Evolutionary conservation across 148 eudicot species (phyloP).

Genomic region (Tetragonia tetragonoides): DNA sequence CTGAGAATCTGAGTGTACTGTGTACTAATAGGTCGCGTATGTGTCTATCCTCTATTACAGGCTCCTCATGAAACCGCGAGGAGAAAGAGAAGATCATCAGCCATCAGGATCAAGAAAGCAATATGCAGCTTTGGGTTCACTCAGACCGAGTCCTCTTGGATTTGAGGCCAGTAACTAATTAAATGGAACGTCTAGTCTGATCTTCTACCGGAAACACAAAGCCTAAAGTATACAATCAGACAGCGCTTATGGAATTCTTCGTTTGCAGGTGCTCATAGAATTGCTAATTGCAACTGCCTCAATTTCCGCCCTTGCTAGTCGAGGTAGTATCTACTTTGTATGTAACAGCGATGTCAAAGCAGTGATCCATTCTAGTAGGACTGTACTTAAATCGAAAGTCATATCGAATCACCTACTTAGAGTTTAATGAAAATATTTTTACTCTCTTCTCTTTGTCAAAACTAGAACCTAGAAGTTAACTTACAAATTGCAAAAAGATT

Average conservation of each 20-base stretch:
- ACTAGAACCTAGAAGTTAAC: no score
- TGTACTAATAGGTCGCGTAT: slow-evolving; percentile 3
- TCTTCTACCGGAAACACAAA: neutral
- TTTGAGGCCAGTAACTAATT: slow-evolving; percentile 71
- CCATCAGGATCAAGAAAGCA: slow-evolving; percentile 60
- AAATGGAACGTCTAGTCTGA: slow-evolving; percentile 20
- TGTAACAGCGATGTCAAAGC: neutral
- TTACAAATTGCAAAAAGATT: no score
- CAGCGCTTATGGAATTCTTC: neutral
- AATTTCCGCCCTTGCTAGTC: no score
- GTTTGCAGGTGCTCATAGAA: no score
- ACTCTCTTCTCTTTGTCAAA: no score
- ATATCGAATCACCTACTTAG: neutral
- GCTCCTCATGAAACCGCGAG: slow-evolving; percentile 90
- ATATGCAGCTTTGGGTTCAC: slow-evolving; percentile 53
- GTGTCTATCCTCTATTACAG: slow-evolving; percentile 36
- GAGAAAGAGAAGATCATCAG: slow-evolving; percentile 74
- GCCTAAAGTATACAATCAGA: neutral
- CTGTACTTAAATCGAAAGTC: no score
- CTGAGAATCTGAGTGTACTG: neutral
- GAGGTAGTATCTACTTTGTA: slow-evolving; percentile 4
- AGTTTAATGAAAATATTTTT: no score
- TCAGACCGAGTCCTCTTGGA: slow-evolving; percentile 79
- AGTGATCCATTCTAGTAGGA: neutral
- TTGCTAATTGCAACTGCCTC: no score